These are phyloP conservation scores for Kodamaea nitidulidarum DNA, from an alignment of 805 yeast genomes.

Conservation along the genomic window DNA sequence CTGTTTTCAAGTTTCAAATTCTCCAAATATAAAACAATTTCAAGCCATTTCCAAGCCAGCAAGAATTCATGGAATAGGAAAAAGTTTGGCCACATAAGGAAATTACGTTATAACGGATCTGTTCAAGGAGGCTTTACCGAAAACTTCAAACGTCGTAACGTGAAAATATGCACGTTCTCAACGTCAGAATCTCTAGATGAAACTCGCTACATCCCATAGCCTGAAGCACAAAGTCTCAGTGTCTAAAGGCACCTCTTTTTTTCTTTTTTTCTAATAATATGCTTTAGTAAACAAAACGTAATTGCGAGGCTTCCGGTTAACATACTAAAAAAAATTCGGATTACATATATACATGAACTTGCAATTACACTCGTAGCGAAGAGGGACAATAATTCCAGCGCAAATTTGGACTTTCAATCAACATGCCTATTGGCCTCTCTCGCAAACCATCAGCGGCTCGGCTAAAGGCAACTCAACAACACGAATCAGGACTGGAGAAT, in stretches of 20 bases:
- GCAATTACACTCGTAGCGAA: too few species aligned
- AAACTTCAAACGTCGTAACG: too few species aligned
- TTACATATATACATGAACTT: conserved; percentile 2
- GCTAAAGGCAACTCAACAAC: conserved; percentile 3
- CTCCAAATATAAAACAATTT: too few species aligned
- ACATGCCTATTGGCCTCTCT: conserved; percentile 4
- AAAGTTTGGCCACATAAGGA: neutral
- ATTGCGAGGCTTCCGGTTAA: neutral
- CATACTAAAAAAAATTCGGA: neutral
- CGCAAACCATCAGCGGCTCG: conserved; percentile 3
- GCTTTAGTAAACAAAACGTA: conserved; percentile 1
- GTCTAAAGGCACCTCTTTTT: too few species aligned
- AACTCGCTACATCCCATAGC: too few species aligned
- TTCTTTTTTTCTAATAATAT: conserved; percentile 1
- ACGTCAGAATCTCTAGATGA: too few species aligned
- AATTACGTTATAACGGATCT: too few species aligned
- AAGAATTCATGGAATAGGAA: conserved; percentile 1
- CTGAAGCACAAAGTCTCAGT: too few species aligned
- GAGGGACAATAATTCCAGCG: too few species aligned
- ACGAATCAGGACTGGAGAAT: neutral
- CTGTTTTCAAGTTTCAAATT: neutral
- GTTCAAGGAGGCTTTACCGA: too few species aligned
- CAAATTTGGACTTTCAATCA: too few species aligned
- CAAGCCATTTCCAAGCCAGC: neutral
- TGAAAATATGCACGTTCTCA: too few species aligned